Evolutionary conservation across 2,329 filamentous ascomycete species (phyloP).

Genomic region (Hysterium pulicare): DNA sequence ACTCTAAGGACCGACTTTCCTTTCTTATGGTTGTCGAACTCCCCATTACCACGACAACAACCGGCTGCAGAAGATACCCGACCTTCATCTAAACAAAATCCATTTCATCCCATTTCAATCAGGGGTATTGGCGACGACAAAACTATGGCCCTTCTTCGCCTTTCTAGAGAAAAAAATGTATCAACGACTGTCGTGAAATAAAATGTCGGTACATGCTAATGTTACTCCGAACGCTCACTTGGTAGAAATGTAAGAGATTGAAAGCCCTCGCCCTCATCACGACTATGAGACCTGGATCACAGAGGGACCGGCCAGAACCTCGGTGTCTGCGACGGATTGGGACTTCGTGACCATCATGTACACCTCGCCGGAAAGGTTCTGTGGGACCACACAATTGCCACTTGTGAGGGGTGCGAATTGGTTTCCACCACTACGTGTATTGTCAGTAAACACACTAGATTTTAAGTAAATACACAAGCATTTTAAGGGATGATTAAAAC

Average conservation of each 20-base stretch:
- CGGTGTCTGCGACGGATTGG: slow-evolving; percentile 36
- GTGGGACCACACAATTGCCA: slow-evolving; percentile 59
- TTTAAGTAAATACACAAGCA: slow-evolving; percentile 21
- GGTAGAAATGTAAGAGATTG: background rate
- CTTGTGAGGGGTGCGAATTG: slow-evolving; percentile 56
- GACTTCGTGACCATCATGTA: slow-evolving; percentile 64
- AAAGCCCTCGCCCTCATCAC: background rate
- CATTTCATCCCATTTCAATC: background rate
- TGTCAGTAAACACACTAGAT: slow-evolving; percentile 17
- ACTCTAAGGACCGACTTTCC: too few species aligned
- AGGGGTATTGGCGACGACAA: slow-evolving; percentile 23
- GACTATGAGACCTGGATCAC: slow-evolving; percentile 38
- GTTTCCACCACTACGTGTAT: slow-evolving; percentile 25
- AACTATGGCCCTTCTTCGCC: background rate
- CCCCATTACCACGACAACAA: too few species aligned
- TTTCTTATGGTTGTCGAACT: too few species aligned
- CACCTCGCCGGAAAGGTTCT: slow-evolving; percentile 60
- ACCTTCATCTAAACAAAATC: slow-evolving; percentile 2
- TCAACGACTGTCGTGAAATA: slow-evolving; percentile 4
- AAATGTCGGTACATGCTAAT: slow-evolving; percentile 9
- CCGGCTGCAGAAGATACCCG: slow-evolving; percentile 9
- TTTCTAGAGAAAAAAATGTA: background rate
- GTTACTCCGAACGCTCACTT: background rate
- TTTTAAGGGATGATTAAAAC: slow-evolving; percentile 10
- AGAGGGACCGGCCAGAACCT: slow-evolving; percentile 55